Base-by-base conservation (phyloP, 495 filamentous ascomycete genomes). In the Penicillium mononematosum region DNA sequence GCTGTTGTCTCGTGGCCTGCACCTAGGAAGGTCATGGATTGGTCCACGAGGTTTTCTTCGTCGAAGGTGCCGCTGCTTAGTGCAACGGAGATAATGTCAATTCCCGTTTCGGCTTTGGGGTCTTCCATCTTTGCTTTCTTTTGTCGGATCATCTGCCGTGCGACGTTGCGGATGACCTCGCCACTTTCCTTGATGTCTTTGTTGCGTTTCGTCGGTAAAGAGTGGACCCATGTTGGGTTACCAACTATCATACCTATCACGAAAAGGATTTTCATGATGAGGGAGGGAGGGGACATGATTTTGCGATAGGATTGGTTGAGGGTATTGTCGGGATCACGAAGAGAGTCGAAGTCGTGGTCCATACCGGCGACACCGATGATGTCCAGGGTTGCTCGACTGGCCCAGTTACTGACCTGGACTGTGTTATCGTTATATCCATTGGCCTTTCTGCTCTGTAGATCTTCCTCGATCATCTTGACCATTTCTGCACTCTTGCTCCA, bases 11-110 rank as follows among this genome's bases (percentile, higher is more conserved):
- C 93, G 68, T 97, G 93, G 17, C 93, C 93, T 0, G 93, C 92
- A 1, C 87, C 88, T 3, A 96, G 84, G 76, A 97, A 96, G 3
- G 92, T 97, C 91, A 96, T 96, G 68, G 94, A 81, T 67, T 97
- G 92, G 67, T 96, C 90, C 41, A 90, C 78, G 24, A 96, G 85
- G 50, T 89, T 86, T 32, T 91, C 88, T 48, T 93, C 89, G 27
- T 77, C 80, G 68, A 95, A 96, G 4, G 58, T 83, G 39, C 87
- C 89, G 20, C 84, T 88, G 55, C 88, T 81, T 24, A 96, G 70
- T 20, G 92, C 91, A 0, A 94, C 86, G 7, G 88, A 90, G 52
- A 96, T 77, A 55, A 97, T 96, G 63, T 96, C 92, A 17, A 85
- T 65, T 27, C 85, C 88, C 4, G 63, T 64, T 6, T 69, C 50